Evolutionary conservation across 768 basidiomycete species (phyloP).

Genomic region (Rhodosporidiobolus sp.): DNA sequence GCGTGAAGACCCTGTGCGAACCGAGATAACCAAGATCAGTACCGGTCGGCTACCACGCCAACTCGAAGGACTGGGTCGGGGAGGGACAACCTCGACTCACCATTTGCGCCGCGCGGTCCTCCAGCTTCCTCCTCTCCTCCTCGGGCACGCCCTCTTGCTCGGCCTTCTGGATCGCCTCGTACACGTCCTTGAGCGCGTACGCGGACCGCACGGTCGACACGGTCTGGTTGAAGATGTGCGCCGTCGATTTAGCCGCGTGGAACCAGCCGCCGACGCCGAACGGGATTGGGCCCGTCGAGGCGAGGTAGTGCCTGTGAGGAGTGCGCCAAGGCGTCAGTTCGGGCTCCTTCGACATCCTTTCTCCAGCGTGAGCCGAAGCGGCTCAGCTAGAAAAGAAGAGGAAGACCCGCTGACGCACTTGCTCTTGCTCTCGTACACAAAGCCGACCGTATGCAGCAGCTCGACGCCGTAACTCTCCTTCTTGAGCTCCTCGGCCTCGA

Average conservation of each 20-base stretch:
- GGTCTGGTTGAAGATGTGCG: conserved; percentile 72
- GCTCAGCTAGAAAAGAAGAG: not conserved
- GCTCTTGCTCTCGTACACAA: conserved; percentile 71
- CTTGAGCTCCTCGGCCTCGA: conserved; percentile 60
- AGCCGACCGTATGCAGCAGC: conserved; percentile 77
- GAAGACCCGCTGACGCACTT: conserved; percentile 48
- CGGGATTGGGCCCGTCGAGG: conserved; percentile 61
- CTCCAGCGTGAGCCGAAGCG: no score
- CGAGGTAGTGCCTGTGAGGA: conserved; percentile 65
- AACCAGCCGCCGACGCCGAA: conserved; percentile 85
- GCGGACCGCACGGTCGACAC: conserved; percentile 52
- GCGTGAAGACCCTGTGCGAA: conserved; percentile 65
- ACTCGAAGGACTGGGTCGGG: no score
- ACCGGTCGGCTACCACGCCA: no score
- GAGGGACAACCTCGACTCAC: conserved; percentile 13
- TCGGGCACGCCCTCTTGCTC: conserved; percentile 75
- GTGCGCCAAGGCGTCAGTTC: no score
- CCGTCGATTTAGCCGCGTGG: conserved; percentile 86
- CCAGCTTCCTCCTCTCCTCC: conserved; percentile 75
- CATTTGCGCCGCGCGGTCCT: conserved; percentile 91
- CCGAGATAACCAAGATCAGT: not conserved
- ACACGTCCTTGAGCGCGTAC: conserved; percentile 81
- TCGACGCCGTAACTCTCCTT: conserved; percentile 84
- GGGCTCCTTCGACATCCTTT: no score
- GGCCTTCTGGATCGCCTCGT: conserved; percentile 86